Conservation (phyloP, 208 protist genomes). For the Leishmania mexicana region DNA sequence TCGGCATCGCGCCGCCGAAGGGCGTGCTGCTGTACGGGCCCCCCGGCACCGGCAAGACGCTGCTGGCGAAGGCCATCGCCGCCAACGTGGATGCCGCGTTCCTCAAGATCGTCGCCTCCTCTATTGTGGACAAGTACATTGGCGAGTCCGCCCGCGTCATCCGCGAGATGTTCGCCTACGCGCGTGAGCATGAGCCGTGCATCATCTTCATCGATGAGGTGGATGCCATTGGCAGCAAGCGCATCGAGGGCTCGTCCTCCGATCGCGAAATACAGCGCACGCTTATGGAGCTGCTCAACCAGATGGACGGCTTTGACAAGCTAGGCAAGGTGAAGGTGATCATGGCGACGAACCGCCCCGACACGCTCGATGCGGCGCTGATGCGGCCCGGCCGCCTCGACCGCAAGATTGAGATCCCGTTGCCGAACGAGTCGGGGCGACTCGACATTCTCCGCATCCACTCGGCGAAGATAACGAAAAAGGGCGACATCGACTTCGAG, state of each 20-base stretch:
- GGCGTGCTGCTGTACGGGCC: constrained; percentile 99
- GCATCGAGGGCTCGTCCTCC: constrained; percentile 98
- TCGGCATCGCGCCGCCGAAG: constrained; percentile 99
- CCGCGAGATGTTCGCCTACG: constrained; percentile 99
- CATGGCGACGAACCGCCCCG: constrained; percentile 99
- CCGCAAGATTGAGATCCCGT: constrained; percentile 98
- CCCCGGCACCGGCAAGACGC: constrained; percentile 95
- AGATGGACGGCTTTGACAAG: constrained; percentile 99
- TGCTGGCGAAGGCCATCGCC: constrained; percentile 99
- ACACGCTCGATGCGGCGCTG: constrained; percentile 97
- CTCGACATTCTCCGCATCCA: constrained; percentile 99
- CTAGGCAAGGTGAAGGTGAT: constrained; percentile 99
- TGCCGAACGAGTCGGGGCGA: constrained; percentile 98
- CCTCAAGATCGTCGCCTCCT: constrained; percentile 98
- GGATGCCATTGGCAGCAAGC: constrained; percentile 99
- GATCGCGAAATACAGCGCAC: constrained; percentile 99
- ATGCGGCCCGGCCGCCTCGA: constrained; percentile 97
- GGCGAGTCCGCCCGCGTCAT: constrained; percentile 99
- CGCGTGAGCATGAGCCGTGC: constrained; percentile 98
- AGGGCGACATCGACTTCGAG: constrained; percentile 99
- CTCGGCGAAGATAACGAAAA: constrained; percentile 94
- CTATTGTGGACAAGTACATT: constrained; percentile 99
- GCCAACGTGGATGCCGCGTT: constrained; percentile 98
- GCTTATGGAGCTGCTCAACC: constrained; percentile 99
- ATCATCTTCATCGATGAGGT: constrained; percentile 99